Evolutionary conservation across 306 rosid genomes (phyloP), one percentile per base, ranked within the genome.

Genomic region (Vigna angularis): DNA sequence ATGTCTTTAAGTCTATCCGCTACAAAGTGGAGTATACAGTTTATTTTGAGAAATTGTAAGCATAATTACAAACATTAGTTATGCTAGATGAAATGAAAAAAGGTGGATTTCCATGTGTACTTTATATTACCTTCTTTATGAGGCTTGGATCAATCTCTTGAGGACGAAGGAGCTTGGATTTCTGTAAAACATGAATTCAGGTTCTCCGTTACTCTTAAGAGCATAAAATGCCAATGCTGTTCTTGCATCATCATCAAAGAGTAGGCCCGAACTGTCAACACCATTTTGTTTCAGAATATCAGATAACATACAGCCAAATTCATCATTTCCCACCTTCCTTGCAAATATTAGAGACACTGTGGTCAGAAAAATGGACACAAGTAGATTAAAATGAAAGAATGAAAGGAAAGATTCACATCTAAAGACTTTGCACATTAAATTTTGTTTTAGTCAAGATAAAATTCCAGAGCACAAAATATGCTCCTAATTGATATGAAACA

Each of bases 251-350:
- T 38, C 64, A 30, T 85, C 82, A 70, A 78, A 74, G 34, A 74
- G 70, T 30, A 85, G 7, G 65, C 86, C 82, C 65, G 82, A 81
- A 40, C 50, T 78, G 78, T 82, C 79, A 75, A 85, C 84, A 48
- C 83, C 78, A 65, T 82, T 85, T 78, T 82, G 84, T 53, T 47
- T 82, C 38, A 85, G 57, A 82, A 82, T 79, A 51, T 82, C 86
- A 12, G 73, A 45, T 44, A 82, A 40, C 82, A 82, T 18, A 78
- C 56, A 20, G 20, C 84, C 86, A 82, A 85, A 78, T 73, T 85
- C 88, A 53, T 81, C 87, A 15, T 66, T 76, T 38, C 87, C 87
- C 38, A 84, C 87, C 85, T 76, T 71, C 9, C 58, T 65, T 72
- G 68, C 48, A 74, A 80, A 80, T 12, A 65, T 66, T n/a, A 81